Conservation (phyloP, 495 filamentous ascomycete species). For the Jackrogersella multiformis region DNA sequence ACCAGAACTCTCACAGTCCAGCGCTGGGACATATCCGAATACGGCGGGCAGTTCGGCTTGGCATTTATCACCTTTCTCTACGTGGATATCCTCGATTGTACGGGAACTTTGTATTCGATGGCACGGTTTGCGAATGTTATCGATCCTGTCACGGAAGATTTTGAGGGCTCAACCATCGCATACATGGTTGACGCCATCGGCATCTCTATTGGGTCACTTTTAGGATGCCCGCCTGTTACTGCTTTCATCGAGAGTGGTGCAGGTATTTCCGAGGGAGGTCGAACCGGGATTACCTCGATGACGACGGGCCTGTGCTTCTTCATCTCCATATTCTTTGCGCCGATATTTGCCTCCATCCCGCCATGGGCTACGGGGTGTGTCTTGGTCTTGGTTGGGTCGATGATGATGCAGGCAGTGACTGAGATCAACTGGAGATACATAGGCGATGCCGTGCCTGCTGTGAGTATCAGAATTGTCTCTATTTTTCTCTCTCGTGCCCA, state of each 20-base stretch:
- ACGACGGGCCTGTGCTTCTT: conserved; percentile 82
- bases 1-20: conserved; percentile 69
- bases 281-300: conserved; percentile 83
- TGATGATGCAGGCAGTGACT: conserved; percentile 77
- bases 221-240: conserved; percentile 79
- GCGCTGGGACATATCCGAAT: conserved; percentile 70
- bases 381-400: conserved; percentile 79
- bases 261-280: conserved; percentile 83
- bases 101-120: conserved; percentile 84
- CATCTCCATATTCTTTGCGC: conserved; percentile 85
- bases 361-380: conserved; percentile 87
- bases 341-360: conserved; percentile 85
- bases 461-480: neutral
- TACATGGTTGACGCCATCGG: conserved; percentile 81
- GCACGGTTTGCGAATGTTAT: conserved; percentile 78
- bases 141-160: conserved; percentile 77
- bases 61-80: conserved; percentile 87
- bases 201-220: conserved; percentile 78
- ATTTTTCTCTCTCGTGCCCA: neutral
- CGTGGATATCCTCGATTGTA: conserved; percentile 82
- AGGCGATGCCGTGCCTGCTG: conserved; percentile 78
- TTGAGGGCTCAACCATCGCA: conserved; percentile 78
- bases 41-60: conserved; percentile 74
- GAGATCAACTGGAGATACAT: conserved; percentile 88
- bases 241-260: conserved; percentile 86